Evolutionary conservation across 2,329 filamentous ascomycete species (phyloP), one percentile per base, ranked within the genome.

Genomic region (Fusarium oligoseptatum): DNA sequence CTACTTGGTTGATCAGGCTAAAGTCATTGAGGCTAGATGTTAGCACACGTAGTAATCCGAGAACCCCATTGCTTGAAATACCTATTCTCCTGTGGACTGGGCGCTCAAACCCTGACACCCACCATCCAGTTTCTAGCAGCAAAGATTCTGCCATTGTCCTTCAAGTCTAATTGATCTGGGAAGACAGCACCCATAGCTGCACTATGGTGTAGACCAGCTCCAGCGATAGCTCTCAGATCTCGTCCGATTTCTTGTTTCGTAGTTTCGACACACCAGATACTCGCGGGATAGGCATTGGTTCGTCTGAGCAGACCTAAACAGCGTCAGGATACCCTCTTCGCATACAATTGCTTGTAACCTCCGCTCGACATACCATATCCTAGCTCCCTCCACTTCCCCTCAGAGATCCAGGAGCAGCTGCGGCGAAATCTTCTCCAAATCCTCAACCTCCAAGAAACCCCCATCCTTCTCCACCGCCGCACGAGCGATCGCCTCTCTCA

Each of bases 321-420:
- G 17, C 9, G 15, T 27, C 15, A 36, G 27, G 48, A 34, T 24
- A 14, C 17, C 17, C 27, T 34, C n/a, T 27, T 39, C 22, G 37
- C 32, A 29, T 32, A 10, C 20, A 20, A 24, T 17, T 20, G 8
- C 20, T n/a, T 6, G 6, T 48, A 3, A 1, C 43, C 43, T 48
- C 43, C 22, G n/a, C 34, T 48, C 20, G 20, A 12, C n/a, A 45
- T 41, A 14, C 22, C n/a, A 36, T 24, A 11, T 6, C 43, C 36
- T 39, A 12, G 17, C 43, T 27, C 29, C 6, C 10, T 24, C 24
- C 22, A 27, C 24, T 36, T 6, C 32, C 17, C 10, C 22, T 76
- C 84, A 98, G 73, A 98, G 93, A 83, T 98, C 96, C 81, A 98
- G 87, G 77, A 97, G 83, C 79, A 98, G 85, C 83, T 97, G 94